Evolutionary conservation across 2,329 filamentous ascomycete species (phyloP), one percentile per base, ranked within the genome.

Genomic region (Dactylellina parvicollis): DNA sequence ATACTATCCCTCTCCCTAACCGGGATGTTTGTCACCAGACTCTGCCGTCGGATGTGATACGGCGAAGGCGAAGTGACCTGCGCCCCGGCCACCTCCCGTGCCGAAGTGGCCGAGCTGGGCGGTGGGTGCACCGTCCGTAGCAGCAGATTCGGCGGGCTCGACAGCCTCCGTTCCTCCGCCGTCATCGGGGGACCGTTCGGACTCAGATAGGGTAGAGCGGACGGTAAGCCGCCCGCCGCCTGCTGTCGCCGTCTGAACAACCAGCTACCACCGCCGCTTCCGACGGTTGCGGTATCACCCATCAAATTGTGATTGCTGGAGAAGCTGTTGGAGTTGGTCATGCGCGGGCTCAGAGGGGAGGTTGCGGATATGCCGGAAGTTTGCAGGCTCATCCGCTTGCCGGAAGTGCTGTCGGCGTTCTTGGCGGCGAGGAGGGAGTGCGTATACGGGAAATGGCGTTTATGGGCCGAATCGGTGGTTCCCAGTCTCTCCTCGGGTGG

Each of bases 361-460:
- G 61, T 26, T 14, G 62, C 69, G 32, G 55, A 32, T 8, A 55
- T 20, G 1, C 54, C 28, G 16, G 32, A 44, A 7, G 50, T 28
- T 18, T 56, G 46, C 10, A 55, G 10, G 12, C 14, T 38, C 12
- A 57, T 16, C n/a, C 38, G 20, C n/a, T 34, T 56, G n/a, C n/a
- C n/a, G 14, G 44, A 49, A 4, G 50, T 40, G 32, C 36, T 44
- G 36, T 56, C 56, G 4, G 61, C 55, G 32, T 67, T 66, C 30
- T 77, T 77, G 8, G 75, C 75, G n/a, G 69, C 76, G 4, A 78
- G 75, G 3, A 78, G 74, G 2, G 73, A 74, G 44, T 78, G 77
- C 2, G 77, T 57, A n/a, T 74, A 72, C 8, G 77, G 77, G 47
- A 76, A 78, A 47, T 78, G 77, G 1, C 75, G 75, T 46, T 73